These are phyloP conservation scores for Carex parvula DNA, from an alignment of 176 grass and related monocot species.

Conservation along the genomic window DNA sequence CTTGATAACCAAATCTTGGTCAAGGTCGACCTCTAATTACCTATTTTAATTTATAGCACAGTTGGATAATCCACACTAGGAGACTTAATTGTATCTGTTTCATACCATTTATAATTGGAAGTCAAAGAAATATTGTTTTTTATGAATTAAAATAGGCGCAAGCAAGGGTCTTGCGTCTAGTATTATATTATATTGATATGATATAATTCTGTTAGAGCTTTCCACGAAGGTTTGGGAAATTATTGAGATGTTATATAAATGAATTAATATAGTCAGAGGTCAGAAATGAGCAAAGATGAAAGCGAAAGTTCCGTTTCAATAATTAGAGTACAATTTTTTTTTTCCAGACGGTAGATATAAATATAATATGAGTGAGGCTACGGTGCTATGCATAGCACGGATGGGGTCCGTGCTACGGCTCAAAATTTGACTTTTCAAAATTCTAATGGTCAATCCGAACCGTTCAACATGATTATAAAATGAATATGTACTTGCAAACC, in stretches of 20 bases:
- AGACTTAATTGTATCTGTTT: not conserved
- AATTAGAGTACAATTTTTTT: no score
- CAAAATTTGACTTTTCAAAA: no score
- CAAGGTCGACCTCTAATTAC: not conserved
- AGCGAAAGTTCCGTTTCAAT: not conserved
- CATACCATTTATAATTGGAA: not conserved
- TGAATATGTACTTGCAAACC: no score
- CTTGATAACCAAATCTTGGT: not conserved
- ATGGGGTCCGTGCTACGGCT: no score
- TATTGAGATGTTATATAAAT: not conserved
- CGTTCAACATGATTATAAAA: no score
- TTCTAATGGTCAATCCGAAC: no score
- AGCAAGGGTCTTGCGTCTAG: conserved; percentile 4
- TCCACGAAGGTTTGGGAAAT: not conserved
- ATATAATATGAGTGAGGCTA: no score
- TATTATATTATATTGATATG: conserved; percentile 19
- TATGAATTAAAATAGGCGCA: not conserved
- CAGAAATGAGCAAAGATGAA: not conserved
- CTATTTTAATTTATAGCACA: not conserved
- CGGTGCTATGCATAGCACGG: no score
- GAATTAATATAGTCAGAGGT: not conserved
- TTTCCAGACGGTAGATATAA: no score
- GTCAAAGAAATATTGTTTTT: not conserved
- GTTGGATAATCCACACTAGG: not conserved
- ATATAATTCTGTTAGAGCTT: conserved; percentile 1